A percentile compares a stretch with the other conserved stretches of the same genome.
These are phyloP conservation scores for Phytopythium chamaehyphon DNA, from an alignment of 352 stramenopile species.

Conservation along the genomic window DNA sequence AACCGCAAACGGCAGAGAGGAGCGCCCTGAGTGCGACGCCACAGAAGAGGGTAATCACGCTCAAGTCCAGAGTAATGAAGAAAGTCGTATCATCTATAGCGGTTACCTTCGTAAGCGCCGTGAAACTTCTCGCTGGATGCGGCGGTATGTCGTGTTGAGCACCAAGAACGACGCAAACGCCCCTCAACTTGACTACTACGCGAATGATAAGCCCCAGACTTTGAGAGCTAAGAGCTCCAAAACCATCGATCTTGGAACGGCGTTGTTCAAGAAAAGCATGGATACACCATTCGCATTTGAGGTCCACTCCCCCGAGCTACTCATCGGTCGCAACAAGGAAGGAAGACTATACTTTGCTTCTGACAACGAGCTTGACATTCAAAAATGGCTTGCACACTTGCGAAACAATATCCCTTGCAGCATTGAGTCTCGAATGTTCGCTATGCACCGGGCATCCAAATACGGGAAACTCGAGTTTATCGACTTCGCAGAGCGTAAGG, in stretches of 20 bases:
- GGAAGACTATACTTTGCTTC: conserved; percentile 86
- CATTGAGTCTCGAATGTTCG: conserved; percentile 72
- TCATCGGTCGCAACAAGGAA: conserved; percentile 82
- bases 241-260: conserved; percentile 52
- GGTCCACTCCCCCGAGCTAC: conserved; percentile 85
- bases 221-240: conserved; percentile 36
- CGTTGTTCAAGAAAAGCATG: conserved; percentile 78
- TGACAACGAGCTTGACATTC: conserved; percentile 81
- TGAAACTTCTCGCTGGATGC: conserved; percentile 79
- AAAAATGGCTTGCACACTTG: conserved; percentile 86
- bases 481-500: conserved; percentile 46
- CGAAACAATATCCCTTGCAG: conserved; percentile 68
- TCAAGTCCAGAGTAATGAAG: background rate
- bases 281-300: conserved; percentile 85
- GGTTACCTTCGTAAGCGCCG: conserved; percentile 71
- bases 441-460: conserved; percentile 69
- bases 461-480: conserved; percentile 58
- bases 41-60: conserved; percentile 7
- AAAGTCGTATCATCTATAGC: conserved; percentile 28
- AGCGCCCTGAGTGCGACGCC: conserved; percentile 3
- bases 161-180: conserved; percentile 11
- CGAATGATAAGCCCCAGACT: conserved; percentile 45
- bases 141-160: conserved; percentile 65
- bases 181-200: conserved; percentile 66
- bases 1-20: background rate